Evolutionary conservation across 1,284 basidiomycete genomes (phyloP), one percentile per base, ranked within the genome.

Genomic region (Cutaneotrichosporon sp.): DNA sequence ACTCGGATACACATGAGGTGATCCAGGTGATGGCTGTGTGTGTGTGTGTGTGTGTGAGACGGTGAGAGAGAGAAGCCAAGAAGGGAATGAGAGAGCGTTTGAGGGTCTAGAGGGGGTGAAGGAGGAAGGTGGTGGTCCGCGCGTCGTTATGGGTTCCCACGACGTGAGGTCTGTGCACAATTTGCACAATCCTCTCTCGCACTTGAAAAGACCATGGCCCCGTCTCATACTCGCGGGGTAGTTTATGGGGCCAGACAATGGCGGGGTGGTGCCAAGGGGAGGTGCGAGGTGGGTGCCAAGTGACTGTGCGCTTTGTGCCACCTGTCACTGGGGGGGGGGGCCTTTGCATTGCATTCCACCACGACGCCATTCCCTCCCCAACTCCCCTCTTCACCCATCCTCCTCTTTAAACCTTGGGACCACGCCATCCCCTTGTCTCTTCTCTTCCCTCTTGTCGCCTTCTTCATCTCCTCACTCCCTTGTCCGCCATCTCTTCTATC

Each of bases 61-160:
- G 38, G 14, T 40, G 13, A 16, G 38, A 40, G 38, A 40, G 13
- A 9, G 36, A 13, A 36, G 36, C 9, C 36, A 4, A 42, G 13
- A 42, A 42, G 40, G 40, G 40, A 26, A 26, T 49, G 21, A 49
- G 47, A 22, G 5, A 22, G 22, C 42, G 40, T 42, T 42, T n/a
- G 42, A n/a, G 42, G 18, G 42, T 18, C 8, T 13, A 5, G 34
- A 36, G 34, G 11, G 34, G 34, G 34, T 13, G 8, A n/a, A 50
- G 9, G 26, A 22, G 49, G 10, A 13, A 18, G 11, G 13, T 11
- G 49, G 49, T 30, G 22, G 49, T 30, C 22, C 49, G 49, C 22
- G 49, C 49, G 22, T 50, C 49, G 26, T n/a, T 30, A 30, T 50
- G 49, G 22, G 49, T 50, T 50, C 49, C 49, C 49, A 50, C 49